A percentile compares a stretch with the other conserved stretches of the same genome.
These are phyloP conservation scores for Cordyceps fumosorosea DNA, from an alignment of 2,329 filamentous ascomycete genomes.

Conservation along the genomic window DNA sequence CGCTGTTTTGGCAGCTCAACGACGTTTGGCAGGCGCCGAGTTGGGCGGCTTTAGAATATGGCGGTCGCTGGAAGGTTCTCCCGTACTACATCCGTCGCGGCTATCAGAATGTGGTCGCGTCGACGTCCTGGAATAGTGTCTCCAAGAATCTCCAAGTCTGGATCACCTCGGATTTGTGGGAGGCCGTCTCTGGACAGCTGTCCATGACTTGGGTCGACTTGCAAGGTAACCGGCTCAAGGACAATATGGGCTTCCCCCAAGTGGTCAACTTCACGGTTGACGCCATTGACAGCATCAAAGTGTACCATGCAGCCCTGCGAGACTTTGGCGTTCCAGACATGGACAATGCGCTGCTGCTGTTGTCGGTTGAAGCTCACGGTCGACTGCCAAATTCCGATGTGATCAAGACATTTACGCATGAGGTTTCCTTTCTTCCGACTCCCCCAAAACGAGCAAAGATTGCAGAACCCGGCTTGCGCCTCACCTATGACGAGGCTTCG, in stretches of 20 bases:
- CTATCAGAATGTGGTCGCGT: constrained; percentile 52
- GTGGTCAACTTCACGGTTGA: constrained; percentile 13
- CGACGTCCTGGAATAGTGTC: constrained; percentile 20
- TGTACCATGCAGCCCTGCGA: constrained; percentile 5
- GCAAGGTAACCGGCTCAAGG: not conserved
- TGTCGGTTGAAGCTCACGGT: constrained; percentile 13
- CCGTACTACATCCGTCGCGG: constrained; percentile 53
- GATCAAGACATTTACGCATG: constrained; percentile 7
- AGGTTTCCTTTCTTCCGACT: constrained; percentile 14
- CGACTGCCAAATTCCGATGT: constrained; percentile 11
- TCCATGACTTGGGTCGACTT: constrained; percentile 15
- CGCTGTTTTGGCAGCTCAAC: constrained; percentile 59
- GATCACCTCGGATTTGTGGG: constrained; percentile 17
- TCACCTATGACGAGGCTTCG: constrained; percentile 8
- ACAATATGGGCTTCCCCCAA: constrained; percentile 13
- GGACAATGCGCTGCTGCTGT: constrained; percentile 12
- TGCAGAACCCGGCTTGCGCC: constrained; percentile 12
- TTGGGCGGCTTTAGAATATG: constrained; percentile 58
- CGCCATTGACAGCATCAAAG: constrained; percentile 11
- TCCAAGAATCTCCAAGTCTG: constrained; percentile 42
- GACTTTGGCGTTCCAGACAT: not conserved
- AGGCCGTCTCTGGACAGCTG: constrained; percentile 11
- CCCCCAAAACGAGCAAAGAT: constrained; percentile 16
- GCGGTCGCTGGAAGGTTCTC: constrained; percentile 56
- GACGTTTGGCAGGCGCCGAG: constrained; percentile 60